Evolutionary conservation across 1,284 basidiomycete species (phyloP), one percentile per base, ranked within the genome.

Genomic region (Melampsora larici-populina): DNA sequence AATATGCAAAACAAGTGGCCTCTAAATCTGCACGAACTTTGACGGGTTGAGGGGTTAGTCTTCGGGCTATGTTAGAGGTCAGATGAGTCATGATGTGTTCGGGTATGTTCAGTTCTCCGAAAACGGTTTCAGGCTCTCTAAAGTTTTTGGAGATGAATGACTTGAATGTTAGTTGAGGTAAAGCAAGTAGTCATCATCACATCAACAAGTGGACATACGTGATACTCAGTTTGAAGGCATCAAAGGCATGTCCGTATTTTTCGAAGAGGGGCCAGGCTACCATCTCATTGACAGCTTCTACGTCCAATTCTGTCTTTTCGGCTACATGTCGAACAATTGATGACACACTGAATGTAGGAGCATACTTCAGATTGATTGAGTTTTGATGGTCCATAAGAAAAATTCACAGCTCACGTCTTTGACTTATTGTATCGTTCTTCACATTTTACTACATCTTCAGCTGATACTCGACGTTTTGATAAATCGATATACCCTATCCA

Each of bases 361-460:
- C 18, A 58, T 9, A 15, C 4, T 5, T 29, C 55, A 58, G n/a
- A 24, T 24, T 29, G 55, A 58, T 2, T 58, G n/a, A 9, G n/a
- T 24, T 43, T 8, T 15, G 3, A n/a, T 8, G 29, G 7, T n/a
- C 40, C 8, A 31, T n/a, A 9, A 13, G 1, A 62, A 26, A n/a
- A 7, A 93, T 90, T 62, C 96, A 93, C 4, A 92, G 93, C 90
- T 62, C 96, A 93, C 4, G 92, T 90, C 86, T 97, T 97, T 62
- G 93, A 94, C 86, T 99, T 99, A 88, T 95, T 95, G 86, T 93
- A 99, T 72, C 93, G 90, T 83, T 98, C 96, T 85, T 99, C 97
- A 86, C 97, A 99, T 87, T 97, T 97, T 69, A 91, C 90, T 82
- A 99, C 96, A 84, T 99, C 96, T 85, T 99, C 97, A 13, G 96